phyloP scores from a whole-genome alignment of 2,329 filamentous ascomycete species.

The Didymella keratinophila region DNA sequence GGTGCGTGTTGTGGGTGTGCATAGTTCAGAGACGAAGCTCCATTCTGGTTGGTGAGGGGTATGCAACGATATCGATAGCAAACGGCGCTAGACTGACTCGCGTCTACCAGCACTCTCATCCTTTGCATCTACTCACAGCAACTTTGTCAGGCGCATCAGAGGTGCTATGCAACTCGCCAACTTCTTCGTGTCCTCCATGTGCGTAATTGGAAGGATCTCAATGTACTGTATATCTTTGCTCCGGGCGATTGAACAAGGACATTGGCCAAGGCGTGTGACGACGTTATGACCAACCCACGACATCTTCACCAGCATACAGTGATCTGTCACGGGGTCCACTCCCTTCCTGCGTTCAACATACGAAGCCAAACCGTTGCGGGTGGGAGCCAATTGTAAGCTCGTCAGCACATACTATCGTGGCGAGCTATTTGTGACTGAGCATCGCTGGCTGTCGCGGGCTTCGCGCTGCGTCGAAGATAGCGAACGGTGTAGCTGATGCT shows the following conservation, averaged over 20 bases:
- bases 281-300: background rate
- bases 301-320: background rate
- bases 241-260: no score
- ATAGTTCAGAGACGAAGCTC: background rate
- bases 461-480: background rate
- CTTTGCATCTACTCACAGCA: background rate
- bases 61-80: conserved; percentile 5
- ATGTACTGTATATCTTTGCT: background rate
- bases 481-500: background rate
- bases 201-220: background rate
- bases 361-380: background rate
- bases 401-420: background rate
- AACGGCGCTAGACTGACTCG: conserved; percentile 3
- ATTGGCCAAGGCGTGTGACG: no score
- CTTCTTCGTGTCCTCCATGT: background rate
- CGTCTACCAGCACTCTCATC: background rate
- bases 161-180: background rate
- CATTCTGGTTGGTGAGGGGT: conserved; percentile 14
- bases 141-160: background rate
- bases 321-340: background rate
- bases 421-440: background rate
- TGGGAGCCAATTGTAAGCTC: background rate
- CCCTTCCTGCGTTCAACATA: background rate
- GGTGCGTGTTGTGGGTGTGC: conserved; percentile 4
- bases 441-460: background rate